Evolutionary conservation across 2,329 filamentous ascomycete species (phyloP).

Genomic region (Dactylonectria estremocensis): DNA sequence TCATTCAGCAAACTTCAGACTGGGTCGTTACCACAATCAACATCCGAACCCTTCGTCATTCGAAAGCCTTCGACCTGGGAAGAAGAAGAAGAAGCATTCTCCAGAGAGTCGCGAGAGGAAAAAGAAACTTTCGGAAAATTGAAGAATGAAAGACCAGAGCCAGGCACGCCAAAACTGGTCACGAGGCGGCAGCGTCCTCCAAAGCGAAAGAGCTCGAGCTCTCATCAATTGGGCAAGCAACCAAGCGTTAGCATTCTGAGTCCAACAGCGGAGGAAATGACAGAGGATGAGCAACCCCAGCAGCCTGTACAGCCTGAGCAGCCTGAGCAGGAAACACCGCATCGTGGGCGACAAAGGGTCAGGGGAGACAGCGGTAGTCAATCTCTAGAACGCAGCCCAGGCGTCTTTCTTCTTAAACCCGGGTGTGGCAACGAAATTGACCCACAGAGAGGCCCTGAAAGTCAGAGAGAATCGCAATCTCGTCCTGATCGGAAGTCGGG

Average conservation of each 20-base stretch:
- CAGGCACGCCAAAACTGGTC: constrained; percentile 52
- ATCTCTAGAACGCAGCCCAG: no score
- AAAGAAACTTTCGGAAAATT: background rate
- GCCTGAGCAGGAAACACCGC: no score
- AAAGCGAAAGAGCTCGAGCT: constrained; percentile 39
- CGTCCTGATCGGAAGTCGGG: background rate
- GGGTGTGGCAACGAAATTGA: no score
- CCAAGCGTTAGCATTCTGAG: constrained; percentile 48
- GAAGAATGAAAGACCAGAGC: constrained; percentile 54
- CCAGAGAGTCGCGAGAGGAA: constrained; percentile 27
- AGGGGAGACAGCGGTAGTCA: background rate
- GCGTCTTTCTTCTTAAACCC: background rate
- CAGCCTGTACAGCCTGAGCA: background rate
- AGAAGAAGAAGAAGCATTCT: constrained; percentile 37
- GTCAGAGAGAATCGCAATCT: background rate
- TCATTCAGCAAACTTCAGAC: constrained; percentile 30
- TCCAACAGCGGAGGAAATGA: constrained; percentile 53
- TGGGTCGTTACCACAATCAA: constrained; percentile 55
- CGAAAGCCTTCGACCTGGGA: constrained; percentile 56
- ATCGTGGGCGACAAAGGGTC: background rate
- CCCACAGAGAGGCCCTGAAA: background rate
- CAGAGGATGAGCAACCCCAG: constrained; percentile 30
- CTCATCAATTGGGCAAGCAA: constrained; percentile 41
- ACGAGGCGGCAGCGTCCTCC: constrained; percentile 43
- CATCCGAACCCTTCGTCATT: constrained; percentile 59